These are phyloP conservation scores for Smallanthus sonchifolius DNA, from an alignment of 129 eudicot genomes.

Conservation along the genomic window DNA sequence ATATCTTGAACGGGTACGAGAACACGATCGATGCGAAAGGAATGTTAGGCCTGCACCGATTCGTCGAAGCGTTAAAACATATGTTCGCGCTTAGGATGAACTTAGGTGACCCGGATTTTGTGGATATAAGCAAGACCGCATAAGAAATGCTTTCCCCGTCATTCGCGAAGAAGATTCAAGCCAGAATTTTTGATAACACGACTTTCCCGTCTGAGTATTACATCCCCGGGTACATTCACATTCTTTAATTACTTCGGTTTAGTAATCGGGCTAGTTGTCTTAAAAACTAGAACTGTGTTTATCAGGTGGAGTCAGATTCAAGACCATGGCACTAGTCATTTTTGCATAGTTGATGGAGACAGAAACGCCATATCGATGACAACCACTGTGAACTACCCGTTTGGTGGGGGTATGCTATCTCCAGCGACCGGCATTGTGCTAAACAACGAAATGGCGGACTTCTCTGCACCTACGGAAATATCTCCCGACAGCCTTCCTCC, in stretches of 20 bases:
- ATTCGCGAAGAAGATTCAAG: constrained; percentile 53
- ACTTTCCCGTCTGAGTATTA: constrained; percentile 90
- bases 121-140: constrained; percentile 41
- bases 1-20: constrained; percentile 54
- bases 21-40: constrained; percentile 48
- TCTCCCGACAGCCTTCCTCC: constrained; percentile 74
- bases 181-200: constrained; percentile 75
- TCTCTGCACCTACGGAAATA: constrained; percentile 65
- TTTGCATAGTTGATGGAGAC: constrained; percentile 85
- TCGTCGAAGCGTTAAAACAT: constrained; percentile 79
- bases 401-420: constrained; percentile 79
- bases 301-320: constrained; percentile 76
- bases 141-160: constrained; percentile 78
- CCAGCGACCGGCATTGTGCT: constrained; percentile 78
- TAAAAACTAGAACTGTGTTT: not conserved
- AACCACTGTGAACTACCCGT: constrained; percentile 66
- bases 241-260: not conserved
- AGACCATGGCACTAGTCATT: constrained; percentile 90
- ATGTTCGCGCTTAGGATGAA: constrained; percentile 88
- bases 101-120: constrained; percentile 90
- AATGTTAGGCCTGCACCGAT: constrained; percentile 68
- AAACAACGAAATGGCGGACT: constrained; percentile 77
- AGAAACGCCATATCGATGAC: constrained; percentile 89
- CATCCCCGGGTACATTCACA: constrained; percentile 41
- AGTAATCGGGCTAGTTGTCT: not conserved